These are phyloP conservation scores for Penicillium longicatenatum DNA, from an alignment of 495 filamentous ascomycete species.

Conservation along the genomic window DNA sequence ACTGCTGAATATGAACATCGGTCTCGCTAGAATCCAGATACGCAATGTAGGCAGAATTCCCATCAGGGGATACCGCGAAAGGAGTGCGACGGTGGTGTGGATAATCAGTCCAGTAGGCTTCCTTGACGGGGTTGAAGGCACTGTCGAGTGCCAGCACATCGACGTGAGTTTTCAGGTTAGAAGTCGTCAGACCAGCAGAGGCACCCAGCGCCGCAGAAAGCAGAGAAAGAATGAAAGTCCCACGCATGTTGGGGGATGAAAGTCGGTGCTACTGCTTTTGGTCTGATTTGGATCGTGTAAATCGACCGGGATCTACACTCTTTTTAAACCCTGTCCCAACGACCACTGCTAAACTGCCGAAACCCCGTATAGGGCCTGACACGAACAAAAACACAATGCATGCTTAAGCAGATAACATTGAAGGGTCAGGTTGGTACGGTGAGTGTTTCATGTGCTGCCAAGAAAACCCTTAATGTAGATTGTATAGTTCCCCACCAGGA, in stretches of 20 bases:
- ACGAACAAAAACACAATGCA: neutral
- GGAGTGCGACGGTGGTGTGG: constrained; percentile 57
- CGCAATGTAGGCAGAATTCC: constrained; percentile 53
- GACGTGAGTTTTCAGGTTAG: constrained; percentile 41
- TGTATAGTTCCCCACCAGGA: constrained; percentile 1
- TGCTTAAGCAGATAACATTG: neutral
- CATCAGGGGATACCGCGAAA: constrained; percentile 53
- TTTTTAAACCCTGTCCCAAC: constrained; percentile 9
- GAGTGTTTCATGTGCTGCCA: constrained; percentile 13
- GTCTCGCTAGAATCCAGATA: constrained; percentile 51
- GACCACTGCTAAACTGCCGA: neutral
- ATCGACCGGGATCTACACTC: constrained; percentile 12
- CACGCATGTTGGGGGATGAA: constrained; percentile 26
- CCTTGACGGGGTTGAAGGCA: constrained; percentile 51
- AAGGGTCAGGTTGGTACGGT: constrained; percentile 9
- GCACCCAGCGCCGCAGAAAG: constrained; percentile 35
- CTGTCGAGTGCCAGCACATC: constrained; percentile 43
- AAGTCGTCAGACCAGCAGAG: constrained; percentile 25
- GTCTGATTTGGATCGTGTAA: neutral
- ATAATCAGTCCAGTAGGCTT: constrained; percentile 54
- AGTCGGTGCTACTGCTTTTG: constrained; percentile 17
- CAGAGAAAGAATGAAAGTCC: constrained; percentile 30
- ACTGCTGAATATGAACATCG: constrained; percentile 50
- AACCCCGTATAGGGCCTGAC: neutral
- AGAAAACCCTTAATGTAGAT: constrained; percentile 16